Evolutionary conservation across 495 filamentous ascomycete genomes (phyloP), one percentile per base, ranked within the genome.

Genomic region (Aspergillus baeticus): DNA sequence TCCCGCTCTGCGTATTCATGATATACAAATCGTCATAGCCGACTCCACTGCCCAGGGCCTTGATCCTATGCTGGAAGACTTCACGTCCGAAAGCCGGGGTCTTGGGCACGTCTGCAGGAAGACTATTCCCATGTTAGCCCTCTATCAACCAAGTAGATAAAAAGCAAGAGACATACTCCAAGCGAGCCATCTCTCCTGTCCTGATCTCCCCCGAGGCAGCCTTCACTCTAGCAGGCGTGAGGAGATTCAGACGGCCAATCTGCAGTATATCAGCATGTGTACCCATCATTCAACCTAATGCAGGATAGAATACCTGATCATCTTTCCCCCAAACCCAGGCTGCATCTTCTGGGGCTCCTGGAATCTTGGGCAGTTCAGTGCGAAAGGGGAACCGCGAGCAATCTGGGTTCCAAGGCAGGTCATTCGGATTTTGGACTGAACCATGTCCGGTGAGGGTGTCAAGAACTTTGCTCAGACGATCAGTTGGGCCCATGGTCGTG

Each of bases 1-100:
- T 85, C 17, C 82, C 80, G 60, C 80, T 81, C 63, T 91, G 87
- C 0, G 87, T 90, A 64, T 91, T 91, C 66, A 90, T 63, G 3
- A 71, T 73, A 51, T 88, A 84, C 35, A 82, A 73, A 59, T 89
- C 86, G 48, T 88, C 84, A 54, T 80, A 84, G 0, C 73, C 74
- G 6, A 78, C 38, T 21, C 67, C 71, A 29, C 69, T 63, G 0
- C 61, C 54, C 0, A 81, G 48, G 0, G 63, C 57, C 55, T 81
- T 82, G 69, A 83, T 81, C 37, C 68, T 70, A 55, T 82, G 81
- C 57, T 78, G 66, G 64, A 83, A 84, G 0, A 61, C 54, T 60
- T 81, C 74, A 10, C 81, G 78, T 15, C 62, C 66, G 57, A 84
- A 84, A 1, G 72, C 76, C 1, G 81, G 81, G 10, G 65, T 69